phyloP scores from a whole-genome alignment of 148 eudicot species.

The Gaultheria prostrata region DNA sequence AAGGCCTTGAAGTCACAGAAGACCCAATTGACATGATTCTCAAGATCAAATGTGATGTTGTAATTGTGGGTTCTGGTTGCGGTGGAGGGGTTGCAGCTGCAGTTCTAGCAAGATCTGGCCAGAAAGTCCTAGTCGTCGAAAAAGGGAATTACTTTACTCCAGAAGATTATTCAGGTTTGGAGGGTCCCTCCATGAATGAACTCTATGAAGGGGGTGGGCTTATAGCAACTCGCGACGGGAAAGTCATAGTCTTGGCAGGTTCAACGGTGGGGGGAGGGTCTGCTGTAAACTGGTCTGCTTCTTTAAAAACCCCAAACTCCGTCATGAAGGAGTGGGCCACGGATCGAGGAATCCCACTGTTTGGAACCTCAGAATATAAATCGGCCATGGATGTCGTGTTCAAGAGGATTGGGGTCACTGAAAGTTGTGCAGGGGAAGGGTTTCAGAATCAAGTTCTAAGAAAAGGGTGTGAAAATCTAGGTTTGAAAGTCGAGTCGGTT shows the following conservation, averaged over 20 bases:
- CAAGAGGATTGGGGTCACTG: conserved; percentile 64
- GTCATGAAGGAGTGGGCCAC: conserved; percentile 65
- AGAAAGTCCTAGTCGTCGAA: conserved; percentile 68
- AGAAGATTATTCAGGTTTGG: conserved; percentile 65
- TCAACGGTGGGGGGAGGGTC: conserved; percentile 92
- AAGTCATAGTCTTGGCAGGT: conserved; percentile 62
- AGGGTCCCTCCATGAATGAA: conserved; percentile 65
- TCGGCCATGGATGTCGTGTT: conserved; percentile 75
- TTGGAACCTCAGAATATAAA: conserved; percentile 46
- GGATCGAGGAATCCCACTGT: conserved; percentile 43
- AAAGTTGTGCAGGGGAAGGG: conserved; percentile 52
- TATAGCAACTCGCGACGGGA: conserved; percentile 51
- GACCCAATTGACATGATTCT: conserved; percentile 25
- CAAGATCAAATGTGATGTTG: conserved; percentile 68
- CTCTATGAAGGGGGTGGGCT: conserved; percentile 59
- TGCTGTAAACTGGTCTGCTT: conserved; percentile 84
- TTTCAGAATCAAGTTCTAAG: conserved; percentile 66
- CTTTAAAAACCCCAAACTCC: conserved; percentile 62
- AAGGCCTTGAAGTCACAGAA: conserved; percentile 52
- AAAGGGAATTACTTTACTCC: conserved; percentile 67
- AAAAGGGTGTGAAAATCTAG: conserved; percentile 76
- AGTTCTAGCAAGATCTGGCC: conserved; percentile 59
- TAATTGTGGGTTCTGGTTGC: conserved; percentile 83
- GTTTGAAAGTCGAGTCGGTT: conserved; percentile 53
- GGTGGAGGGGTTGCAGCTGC: conserved; percentile 93